Base-by-base conservation (phyloP, 202 grass and related monocot genomes). In the Carex sylvatica region DNA sequence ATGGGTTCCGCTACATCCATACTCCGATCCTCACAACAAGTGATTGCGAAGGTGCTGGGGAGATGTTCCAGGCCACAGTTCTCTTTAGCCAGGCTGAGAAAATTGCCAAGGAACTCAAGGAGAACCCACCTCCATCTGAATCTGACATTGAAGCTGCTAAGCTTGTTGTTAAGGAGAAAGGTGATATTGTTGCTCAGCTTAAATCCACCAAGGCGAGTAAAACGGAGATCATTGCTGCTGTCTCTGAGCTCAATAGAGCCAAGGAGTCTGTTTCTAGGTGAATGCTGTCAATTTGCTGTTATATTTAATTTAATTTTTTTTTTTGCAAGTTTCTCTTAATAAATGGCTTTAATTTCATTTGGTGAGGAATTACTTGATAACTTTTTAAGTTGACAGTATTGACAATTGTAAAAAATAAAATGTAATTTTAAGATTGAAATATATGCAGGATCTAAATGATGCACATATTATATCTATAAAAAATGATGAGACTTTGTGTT, bases 1-100 rank as follows among this genome's bases (percentile, higher is more conserved):
- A 91, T 81, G 92, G 87, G 2, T 97, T 89, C 80, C 68, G 91
- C 5, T 97, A 97, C 74, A 81, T 97, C 19, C 94, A 97, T 78
- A 97, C 94, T 24, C 94, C 94, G 13, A 97, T 97, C 80, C 89
- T 97, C 81, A 97, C 94, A 44, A 94, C 92, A 20, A 94, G 92
- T 62, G 92, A 97, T 68, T 97, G 94, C 80, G 94, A 97, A 84
- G 94, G 94, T 81, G 92, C 91, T 16, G 94, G 94, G 53, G 94
- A 97, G 86, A 97, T 97, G 92, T 97, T 97, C 69, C 94, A 97
- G 86, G 94, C 94, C 30, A 94, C 90, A 0, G 84, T 88, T 69
- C 87, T 97, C 18, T 91, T 97, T 58, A 97, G 85, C 70, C 90
- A 92, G 58, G 88, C 92, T 75, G 92, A 97, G 76, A 97, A 92